phyloP scores from a whole-genome alignment of 2,329 filamentous ascomycete species.

The Myriosclerotinia curreyana region DNA sequence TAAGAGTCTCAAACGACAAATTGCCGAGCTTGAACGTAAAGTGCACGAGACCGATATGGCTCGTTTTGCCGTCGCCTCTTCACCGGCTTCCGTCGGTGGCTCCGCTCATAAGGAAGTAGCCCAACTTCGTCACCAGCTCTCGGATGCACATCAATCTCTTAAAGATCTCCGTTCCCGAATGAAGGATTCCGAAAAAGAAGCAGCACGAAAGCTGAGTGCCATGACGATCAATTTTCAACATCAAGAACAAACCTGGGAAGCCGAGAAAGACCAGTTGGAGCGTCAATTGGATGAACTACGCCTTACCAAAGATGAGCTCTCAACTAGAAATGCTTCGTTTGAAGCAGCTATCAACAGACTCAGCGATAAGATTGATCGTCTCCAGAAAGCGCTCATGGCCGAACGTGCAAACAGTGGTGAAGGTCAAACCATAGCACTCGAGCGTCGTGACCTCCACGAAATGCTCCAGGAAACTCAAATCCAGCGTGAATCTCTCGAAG shows the following conservation, averaged over 20 bases:
- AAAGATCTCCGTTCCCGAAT: conserved; percentile 53
- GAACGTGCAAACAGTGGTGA: conserved; percentile 55
- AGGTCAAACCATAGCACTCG: conserved; percentile 56
- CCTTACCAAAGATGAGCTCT: conserved; percentile 45
- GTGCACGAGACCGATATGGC: conserved; percentile 62
- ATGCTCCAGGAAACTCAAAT: conserved; percentile 61
- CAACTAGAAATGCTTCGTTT: conserved; percentile 42
- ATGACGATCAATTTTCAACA: conserved; percentile 52
- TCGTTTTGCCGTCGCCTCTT: conserved; percentile 46
- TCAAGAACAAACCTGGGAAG: conserved; percentile 42
- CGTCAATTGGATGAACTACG: conserved; percentile 48
- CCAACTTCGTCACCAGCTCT: conserved; percentile 59
- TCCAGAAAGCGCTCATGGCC: conserved; percentile 49
- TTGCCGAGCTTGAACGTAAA: conserved; percentile 64
- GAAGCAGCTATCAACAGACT: conserved; percentile 48
- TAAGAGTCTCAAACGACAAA: conserved; percentile 61
- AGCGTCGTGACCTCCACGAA: conserved; percentile 58
- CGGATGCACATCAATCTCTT: conserved; percentile 56
- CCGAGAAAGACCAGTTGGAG: conserved; percentile 38
- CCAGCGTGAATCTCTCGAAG: conserved; percentile 66
- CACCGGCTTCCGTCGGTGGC: conserved; percentile 48
- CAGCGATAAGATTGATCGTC: conserved; percentile 47
- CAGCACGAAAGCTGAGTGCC: conserved; percentile 42
- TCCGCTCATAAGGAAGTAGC: conserved; percentile 56
- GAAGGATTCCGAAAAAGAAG: conserved; percentile 47